These are phyloP conservation scores for Cydonia oblonga DNA, from an alignment of 331 rosid species.

Conservation along the genomic window DNA sequence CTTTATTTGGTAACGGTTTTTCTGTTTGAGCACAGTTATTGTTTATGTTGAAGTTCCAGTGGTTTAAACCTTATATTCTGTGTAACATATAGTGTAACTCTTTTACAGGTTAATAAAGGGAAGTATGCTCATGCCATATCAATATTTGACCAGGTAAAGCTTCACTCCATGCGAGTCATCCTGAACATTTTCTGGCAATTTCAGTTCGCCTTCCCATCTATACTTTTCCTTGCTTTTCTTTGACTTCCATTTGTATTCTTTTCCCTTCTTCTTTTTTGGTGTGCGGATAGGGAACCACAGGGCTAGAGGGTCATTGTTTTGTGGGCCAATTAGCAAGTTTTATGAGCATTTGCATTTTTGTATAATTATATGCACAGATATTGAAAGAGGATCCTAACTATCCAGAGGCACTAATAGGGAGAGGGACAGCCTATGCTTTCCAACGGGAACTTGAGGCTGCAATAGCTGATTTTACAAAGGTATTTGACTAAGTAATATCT, in stretches of 20 bases:
- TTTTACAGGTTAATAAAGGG: constrained; percentile 85
- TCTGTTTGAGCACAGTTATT: background rate
- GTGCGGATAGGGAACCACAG: background rate
- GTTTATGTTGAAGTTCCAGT: constrained; percentile 3
- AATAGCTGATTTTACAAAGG: constrained; percentile 94
- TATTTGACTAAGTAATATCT: constrained; percentile 23
- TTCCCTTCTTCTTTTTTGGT: constrained; percentile 1
- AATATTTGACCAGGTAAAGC: constrained; percentile 72
- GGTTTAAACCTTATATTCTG: background rate
- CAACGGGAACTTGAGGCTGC: constrained; percentile 83
- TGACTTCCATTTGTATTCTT: background rate
- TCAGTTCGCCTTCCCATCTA: background rate
- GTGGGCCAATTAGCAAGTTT: background rate
- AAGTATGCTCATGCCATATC: constrained; percentile 76
- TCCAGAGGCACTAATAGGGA: constrained; percentile 96
- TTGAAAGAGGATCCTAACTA: constrained; percentile 76
- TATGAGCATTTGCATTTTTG: constrained; percentile 10
- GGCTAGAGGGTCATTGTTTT: background rate
- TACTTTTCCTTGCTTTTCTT: background rate
- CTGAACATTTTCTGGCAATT: background rate
- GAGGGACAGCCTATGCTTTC: constrained; percentile 94
- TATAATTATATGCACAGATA: constrained; percentile 42
- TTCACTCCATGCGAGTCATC: constrained; percentile 11
- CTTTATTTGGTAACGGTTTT: background rate
- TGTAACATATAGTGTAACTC: background rate